Percentiles rank a stretch among this genome's conserved stretches.
Evolutionary conservation across 768 basidiomycete genomes (phyloP).

Genomic region (Nevesoporus exiguus): DNA sequence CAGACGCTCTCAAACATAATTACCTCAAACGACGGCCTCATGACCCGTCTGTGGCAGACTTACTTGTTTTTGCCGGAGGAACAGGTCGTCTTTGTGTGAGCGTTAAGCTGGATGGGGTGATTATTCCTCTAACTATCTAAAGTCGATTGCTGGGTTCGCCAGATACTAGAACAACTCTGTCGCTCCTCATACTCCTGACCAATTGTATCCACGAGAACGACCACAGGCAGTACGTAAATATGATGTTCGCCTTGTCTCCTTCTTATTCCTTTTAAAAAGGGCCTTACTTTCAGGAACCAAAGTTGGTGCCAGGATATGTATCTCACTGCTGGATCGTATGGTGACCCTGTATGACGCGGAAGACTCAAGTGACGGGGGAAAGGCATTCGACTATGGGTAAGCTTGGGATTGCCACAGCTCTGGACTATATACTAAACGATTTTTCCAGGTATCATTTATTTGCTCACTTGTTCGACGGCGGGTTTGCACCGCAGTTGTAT

Average conservation of each 20-base stretch:
- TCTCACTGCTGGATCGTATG: conserved; percentile 68
- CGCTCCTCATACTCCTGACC: conserved; percentile 64
- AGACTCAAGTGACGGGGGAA: conserved; percentile 58
- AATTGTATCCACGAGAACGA: conserved; percentile 65
- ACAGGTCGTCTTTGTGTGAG: conserved; percentile 72
- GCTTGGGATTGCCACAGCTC: conserved; percentile 6
- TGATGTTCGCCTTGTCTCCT: conserved; percentile 3
- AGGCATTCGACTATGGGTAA: conserved; percentile 77
- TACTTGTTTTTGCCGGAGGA: conserved; percentile 71
- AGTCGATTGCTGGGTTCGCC: conserved; percentile 63
- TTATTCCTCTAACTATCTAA: conserved; percentile 4
- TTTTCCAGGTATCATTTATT: conserved; percentile 60
- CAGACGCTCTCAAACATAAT: conserved; percentile 85
- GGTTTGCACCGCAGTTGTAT: conserved; percentile 59
- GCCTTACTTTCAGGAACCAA: conserved; percentile 49
- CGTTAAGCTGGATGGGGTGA: conserved; percentile 12
- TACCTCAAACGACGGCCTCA: conserved; percentile 62
- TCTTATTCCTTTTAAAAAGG: conserved; percentile 25
- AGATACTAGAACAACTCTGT: conserved; percentile 58
- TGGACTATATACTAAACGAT: conserved; percentile 10
- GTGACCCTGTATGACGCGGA: conserved; percentile 65
- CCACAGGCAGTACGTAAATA: conserved; percentile 49
- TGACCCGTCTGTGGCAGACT: conserved; percentile 56
- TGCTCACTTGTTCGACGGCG: conserved; percentile 57
- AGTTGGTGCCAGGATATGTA: conserved; percentile 62